Evolutionary conservation across 2,329 filamentous ascomycete genomes (phyloP).

Genomic region (Sporothrix globosa): DNA sequence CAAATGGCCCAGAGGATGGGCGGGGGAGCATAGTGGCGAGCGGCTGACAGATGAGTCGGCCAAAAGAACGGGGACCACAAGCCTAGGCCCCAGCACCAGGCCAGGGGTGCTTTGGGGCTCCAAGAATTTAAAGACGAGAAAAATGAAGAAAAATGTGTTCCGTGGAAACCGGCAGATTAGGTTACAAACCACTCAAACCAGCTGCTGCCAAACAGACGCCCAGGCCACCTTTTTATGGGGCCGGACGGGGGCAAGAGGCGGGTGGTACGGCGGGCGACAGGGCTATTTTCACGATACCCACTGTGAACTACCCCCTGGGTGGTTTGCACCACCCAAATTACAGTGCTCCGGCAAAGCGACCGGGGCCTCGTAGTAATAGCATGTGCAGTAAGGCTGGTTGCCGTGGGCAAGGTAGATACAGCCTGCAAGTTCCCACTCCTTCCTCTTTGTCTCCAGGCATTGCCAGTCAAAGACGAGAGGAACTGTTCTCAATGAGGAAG

Average conservation of each 20-base stretch:
- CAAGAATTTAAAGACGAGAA: constrained; percentile 20
- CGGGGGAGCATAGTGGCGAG: not conserved
- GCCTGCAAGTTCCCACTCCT: not conserved
- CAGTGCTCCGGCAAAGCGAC: not conserved
- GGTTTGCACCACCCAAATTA: not conserved
- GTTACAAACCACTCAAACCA: constrained; percentile 30
- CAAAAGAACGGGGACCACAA: not conserved
- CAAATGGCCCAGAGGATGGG: constrained; percentile 23
- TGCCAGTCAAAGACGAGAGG: not conserved
- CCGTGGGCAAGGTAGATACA: constrained; percentile 14
- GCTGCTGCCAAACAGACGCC: constrained; percentile 27
- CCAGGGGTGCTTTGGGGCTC: not conserved
- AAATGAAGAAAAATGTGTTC: constrained; percentile 15
- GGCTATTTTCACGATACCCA: constrained; percentile 7
- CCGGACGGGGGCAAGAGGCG: not conserved
- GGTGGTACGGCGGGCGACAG: constrained; percentile 3
- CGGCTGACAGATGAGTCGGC: not conserved
- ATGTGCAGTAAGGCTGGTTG: constrained; percentile 25
- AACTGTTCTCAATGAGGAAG: not conserved
- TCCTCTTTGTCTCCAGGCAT: not conserved
- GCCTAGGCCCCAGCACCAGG: not conserved
- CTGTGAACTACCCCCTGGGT: not conserved
- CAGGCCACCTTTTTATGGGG: constrained; percentile 19
- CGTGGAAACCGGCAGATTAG: constrained; percentile 30
- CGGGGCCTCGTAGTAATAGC: constrained; percentile 15